Conservation (phyloP, 257 asterid genomes). For the Anisodus tanguticus region DNA sequence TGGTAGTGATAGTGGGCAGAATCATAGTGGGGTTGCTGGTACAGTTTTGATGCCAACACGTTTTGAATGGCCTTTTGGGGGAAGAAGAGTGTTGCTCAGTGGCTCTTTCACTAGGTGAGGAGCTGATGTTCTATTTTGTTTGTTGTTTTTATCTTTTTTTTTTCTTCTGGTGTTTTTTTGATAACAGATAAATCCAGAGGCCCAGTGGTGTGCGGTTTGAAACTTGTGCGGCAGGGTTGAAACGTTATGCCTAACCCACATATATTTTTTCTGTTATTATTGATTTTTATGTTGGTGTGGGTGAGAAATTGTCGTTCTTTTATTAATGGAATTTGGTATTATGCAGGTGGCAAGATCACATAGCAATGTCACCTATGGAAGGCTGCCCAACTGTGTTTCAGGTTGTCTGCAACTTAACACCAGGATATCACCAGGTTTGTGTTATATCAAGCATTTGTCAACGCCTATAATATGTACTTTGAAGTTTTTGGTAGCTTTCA, state of each 20-base stretch:
- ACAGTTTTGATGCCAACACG: constrained; percentile 55
- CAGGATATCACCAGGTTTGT: constrained; percentile 76
- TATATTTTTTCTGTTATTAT: neutral
- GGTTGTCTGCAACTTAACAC: constrained; percentile 57
- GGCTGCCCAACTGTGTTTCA: constrained; percentile 80
- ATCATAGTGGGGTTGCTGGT: constrained; percentile 43
- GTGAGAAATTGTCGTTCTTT: neutral
- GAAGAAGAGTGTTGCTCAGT: constrained; percentile 65
- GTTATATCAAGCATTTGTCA: constrained; percentile 8
- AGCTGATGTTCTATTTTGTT: constrained; percentile 27
- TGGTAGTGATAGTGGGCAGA: constrained; percentile 42
- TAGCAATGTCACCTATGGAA: constrained; percentile 71
- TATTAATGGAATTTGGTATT: constrained; percentile 26
- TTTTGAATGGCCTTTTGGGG: constrained; percentile 80
- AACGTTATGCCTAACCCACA: neutral
- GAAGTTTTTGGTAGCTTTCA: constrained; percentile 11
- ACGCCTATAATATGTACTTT: neutral
- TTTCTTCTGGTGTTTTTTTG: no score
- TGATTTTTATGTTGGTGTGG: constrained; percentile 23
- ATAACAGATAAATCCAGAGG: no score
- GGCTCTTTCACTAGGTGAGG: constrained; percentile 75
- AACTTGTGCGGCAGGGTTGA: neutral
- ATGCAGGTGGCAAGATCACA: constrained; percentile 65
- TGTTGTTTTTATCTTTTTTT: neutral
- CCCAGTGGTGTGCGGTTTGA: no score